phyloP scores from a whole-genome alignment of 768 basidiomycete genomes.

The Phaffia australis region DNA sequence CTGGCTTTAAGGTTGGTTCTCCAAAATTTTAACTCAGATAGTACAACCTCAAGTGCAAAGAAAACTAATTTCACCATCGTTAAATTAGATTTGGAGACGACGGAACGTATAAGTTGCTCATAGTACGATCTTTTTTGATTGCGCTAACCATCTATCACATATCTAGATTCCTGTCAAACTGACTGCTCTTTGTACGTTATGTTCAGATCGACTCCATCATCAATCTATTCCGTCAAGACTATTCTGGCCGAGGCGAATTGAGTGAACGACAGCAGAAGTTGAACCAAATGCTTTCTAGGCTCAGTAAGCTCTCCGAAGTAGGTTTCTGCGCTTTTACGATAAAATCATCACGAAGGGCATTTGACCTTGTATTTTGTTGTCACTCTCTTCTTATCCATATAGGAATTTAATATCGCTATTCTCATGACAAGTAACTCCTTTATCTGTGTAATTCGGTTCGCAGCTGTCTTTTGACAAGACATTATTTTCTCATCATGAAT shows the following conservation, averaged over 20 bases:
- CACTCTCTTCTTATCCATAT: background rate
- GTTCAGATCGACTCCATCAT: conserved; percentile 24
- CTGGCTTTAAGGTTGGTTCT: conserved; percentile 8
- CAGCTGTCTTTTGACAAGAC: background rate
- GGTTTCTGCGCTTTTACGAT: too few species aligned
- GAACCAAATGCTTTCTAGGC: conserved; percentile 22
- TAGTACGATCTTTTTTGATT: conserved; percentile 1
- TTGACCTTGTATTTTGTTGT: too few species aligned
- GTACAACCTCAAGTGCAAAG: background rate
- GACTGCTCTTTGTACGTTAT: background rate
- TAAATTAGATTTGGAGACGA: conserved; percentile 17
- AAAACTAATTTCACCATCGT: background rate
- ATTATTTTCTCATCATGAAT: conserved; percentile 8
- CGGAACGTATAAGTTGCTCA: conserved; percentile 17
- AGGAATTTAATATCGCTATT: conserved; percentile 25
- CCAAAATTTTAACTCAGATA: too few species aligned
- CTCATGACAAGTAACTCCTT: background rate
- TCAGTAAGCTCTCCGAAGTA: conserved; percentile 2
- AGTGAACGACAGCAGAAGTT: conserved; percentile 24
- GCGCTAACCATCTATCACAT: background rate
- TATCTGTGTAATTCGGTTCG: background rate
- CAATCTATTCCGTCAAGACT: conserved; percentile 25
- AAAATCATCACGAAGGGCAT: too few species aligned
- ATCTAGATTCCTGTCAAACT: background rate
- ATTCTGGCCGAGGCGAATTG: conserved; percentile 22